Conservation (phyloP, 1,139 yeast species). For the Trichomonascaceae sp. region DNA sequence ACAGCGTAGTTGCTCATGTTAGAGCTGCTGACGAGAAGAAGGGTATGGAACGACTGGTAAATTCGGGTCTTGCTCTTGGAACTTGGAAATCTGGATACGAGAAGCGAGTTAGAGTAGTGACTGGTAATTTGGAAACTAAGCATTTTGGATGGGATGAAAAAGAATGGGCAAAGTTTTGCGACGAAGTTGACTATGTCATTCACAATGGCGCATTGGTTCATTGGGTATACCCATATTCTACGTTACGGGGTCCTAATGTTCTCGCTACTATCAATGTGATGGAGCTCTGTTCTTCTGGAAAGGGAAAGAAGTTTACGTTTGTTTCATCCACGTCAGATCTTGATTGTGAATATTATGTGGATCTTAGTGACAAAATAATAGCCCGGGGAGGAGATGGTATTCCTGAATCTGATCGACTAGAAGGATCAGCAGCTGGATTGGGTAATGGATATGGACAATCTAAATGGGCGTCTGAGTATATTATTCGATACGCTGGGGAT, state of each 20-base stretch:
- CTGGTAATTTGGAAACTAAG: slow-evolving; percentile 72
- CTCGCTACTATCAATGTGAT: slow-evolving; percentile 79
- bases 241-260: slow-evolving; percentile 89
- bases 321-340: slow-evolving; percentile 93
- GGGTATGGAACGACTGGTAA: slow-evolving; percentile 70
- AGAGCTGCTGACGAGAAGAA: slow-evolving; percentile 66
- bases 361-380: slow-evolving; percentile 64
- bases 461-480: slow-evolving; percentile 94
- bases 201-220: slow-evolving; percentile 98
- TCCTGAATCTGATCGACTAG: slow-evolving; percentile 72
- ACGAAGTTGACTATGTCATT: slow-evolving; percentile 68
- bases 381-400: slow-evolving; percentile 66
- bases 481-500: slow-evolving; percentile 80
- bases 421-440: slow-evolving; percentile 74
- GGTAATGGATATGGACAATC: slow-evolving; percentile 96
- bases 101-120: slow-evolving; percentile 56
- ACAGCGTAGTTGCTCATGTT: slow-evolving; percentile 77
- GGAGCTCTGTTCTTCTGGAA: slow-evolving; percentile 70
- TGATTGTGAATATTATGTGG: slow-evolving; percentile 75
- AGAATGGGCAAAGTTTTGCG: slow-evolving; percentile 53
- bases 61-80: slow-evolving; percentile 80
- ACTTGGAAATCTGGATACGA: slow-evolving; percentile 68
- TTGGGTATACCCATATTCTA: slow-evolving; percentile 95
- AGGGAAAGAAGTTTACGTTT: slow-evolving; percentile 79
- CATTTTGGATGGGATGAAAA: slow-evolving; percentile 62